phyloP scores from a whole-genome alignment of 164 flowering plant species.

The Nelumbo lutea region DNA sequence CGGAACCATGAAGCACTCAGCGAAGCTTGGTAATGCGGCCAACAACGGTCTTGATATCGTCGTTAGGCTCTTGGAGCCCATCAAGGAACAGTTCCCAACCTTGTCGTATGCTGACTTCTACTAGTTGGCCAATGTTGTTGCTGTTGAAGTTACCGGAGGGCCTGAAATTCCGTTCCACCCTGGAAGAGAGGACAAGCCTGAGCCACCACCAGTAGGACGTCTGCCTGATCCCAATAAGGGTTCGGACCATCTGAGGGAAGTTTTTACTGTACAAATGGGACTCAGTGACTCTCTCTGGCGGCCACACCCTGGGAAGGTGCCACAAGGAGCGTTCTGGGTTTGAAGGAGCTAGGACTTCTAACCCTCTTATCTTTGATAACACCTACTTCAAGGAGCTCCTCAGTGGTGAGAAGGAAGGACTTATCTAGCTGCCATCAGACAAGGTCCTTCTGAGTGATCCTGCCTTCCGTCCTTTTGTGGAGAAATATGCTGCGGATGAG shows the following conservation, averaged over 20 bases:
- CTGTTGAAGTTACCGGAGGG: conserved; percentile 84
- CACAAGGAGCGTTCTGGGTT: conserved; percentile 62
- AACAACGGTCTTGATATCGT: conserved; percentile 84
- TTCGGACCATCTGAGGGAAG: conserved; percentile 46
- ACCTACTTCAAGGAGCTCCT: conserved; percentile 49
- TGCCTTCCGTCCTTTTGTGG: conserved; percentile 44
- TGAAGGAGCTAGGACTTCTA: conserved; percentile 55
- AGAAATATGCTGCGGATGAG: conserved; percentile 38
- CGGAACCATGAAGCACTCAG: conserved; percentile 38
- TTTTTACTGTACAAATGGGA: conserved; percentile 46
- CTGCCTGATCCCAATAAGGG: conserved; percentile 91
- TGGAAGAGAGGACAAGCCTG: conserved; percentile 77
- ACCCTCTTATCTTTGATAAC: conserved; percentile 55
- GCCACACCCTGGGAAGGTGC: conserved; percentile 60
- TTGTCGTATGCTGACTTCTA: conserved; percentile 71
- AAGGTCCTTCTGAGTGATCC: conserved; percentile 44
- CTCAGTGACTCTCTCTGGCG: conserved; percentile 56
- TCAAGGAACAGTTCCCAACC: conserved; percentile 77
- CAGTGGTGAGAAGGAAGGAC: conserved; percentile 51
- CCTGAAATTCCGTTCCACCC: conserved; percentile 91
- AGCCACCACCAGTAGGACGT: conserved; percentile 91
- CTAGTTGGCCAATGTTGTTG: conserved; percentile 90
- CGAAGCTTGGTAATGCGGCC: conserved; percentile 65
- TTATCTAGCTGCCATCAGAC: conserved; percentile 50
- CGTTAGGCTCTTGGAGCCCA: conserved; percentile 68